Percentiles rank a stretch among this genome's conserved stretches.
phyloP scores from a whole-genome alignment of 2,329 filamentous ascomycete species.

The Paraconiothyrium brasiliense region DNA sequence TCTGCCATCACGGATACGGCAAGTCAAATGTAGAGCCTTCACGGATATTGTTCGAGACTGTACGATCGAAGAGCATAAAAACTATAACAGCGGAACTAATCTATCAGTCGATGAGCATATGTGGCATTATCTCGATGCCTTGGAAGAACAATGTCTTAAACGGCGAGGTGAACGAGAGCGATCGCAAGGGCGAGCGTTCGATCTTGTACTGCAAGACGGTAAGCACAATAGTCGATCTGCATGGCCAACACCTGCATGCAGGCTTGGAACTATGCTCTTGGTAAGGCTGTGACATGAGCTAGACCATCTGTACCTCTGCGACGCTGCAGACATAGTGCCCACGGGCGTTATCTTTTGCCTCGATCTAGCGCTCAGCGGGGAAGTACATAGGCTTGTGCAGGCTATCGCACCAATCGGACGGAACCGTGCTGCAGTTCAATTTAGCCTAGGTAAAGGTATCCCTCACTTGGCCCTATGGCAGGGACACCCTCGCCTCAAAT shows the following conservation, averaged over 20 bases:
- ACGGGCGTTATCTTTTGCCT: not conserved
- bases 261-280: not conserved
- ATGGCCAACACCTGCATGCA: not conserved
- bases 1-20: not conserved
- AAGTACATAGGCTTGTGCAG: not conserved
- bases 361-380: not conserved
- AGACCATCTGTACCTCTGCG: not conserved
- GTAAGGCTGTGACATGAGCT: not conserved
- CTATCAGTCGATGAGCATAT: no score
- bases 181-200: no score
- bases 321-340: not conserved
- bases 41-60: not conserved
- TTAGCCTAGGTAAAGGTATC: not conserved
- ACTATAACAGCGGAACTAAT: no score
- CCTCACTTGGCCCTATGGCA: not conserved
- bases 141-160: not conserved
- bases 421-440: not conserved
- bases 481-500: not conserved
- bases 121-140: no score
- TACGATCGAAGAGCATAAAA: not conserved
- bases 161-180: not conserved
- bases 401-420: constrained; percentile 1
- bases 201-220: not conserved
- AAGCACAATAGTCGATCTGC: not conserved
- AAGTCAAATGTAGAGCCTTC: not conserved